A percentile compares a stretch with the other conserved stretches of the same genome.
phyloP scores from a whole-genome alignment of 345 rosid species.

The Streptanthus diversifolius region DNA sequence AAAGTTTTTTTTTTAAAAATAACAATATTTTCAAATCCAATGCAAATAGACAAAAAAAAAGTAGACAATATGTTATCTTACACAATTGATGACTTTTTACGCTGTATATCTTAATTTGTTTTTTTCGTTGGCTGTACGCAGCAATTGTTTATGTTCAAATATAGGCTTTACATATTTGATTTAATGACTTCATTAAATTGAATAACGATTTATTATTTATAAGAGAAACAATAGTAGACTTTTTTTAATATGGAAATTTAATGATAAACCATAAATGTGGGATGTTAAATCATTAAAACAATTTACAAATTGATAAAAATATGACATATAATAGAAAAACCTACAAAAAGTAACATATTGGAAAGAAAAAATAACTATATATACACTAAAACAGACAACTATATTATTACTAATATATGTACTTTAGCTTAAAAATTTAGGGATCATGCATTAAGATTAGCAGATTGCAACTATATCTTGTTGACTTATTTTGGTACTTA shows the following conservation, averaged over 20 bases:
- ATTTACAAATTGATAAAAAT: neutral
- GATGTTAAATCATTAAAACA: neutral
- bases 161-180: neutral
- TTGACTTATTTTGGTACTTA: neutral
- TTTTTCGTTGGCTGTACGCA: no score
- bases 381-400: neutral
- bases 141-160: neutral
- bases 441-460: neutral
- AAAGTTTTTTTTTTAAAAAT: neutral
- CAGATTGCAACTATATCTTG: neutral
- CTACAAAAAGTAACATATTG: neutral
- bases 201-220: neutral
- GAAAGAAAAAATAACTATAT: neutral
- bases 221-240: neutral
- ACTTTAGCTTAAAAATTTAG: neutral
- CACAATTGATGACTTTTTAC: neutral
- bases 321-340: neutral
- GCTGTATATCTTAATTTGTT: no score
- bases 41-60: neutral
- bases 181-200: neutral
- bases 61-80: neutral
- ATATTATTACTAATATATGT: neutral
- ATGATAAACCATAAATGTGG: neutral
- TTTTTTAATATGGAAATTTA: neutral
- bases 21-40: slow-evolving; percentile 11